Evolutionary conservation across 352 stramenopile species (phyloP).

Genomic region (Thalassiosira ordinaria): DNA sequence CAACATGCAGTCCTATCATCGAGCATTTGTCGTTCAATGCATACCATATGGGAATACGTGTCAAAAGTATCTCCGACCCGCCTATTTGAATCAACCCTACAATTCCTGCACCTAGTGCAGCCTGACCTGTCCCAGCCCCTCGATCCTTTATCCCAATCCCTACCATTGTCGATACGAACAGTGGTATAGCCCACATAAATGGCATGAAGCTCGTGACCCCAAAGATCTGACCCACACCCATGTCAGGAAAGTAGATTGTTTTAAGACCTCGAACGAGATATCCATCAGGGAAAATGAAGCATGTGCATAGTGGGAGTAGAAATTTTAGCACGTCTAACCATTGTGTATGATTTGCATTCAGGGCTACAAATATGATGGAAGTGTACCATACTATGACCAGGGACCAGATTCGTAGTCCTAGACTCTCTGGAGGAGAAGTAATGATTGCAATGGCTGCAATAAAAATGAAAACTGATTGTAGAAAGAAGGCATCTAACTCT

Average conservation of each 20-base stretch:
- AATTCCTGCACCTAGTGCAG: not conserved
- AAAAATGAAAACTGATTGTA: too few relatives aligned
- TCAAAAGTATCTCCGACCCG: not conserved
- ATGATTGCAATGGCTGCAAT: not conserved
- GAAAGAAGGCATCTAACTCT: too few relatives aligned
- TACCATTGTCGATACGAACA: not conserved
- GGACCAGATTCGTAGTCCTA: not conserved
- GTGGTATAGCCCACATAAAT: not conserved
- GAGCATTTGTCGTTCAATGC: not conserved
- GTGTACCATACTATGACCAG: not conserved
- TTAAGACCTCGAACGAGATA: not conserved
- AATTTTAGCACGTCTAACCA: not conserved
- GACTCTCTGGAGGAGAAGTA: not conserved
- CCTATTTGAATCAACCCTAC: not conserved
- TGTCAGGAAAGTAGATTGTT: not conserved
- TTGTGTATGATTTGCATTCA: not conserved
- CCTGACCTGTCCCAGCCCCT: not conserved
- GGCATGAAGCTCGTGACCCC: not conserved
- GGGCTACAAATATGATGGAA: not conserved
- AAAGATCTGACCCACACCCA: not conserved
- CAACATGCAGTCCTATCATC: not conserved
- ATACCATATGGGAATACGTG: not conserved
- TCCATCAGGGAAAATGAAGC: conserved; percentile 1
- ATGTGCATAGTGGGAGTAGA: not conserved
- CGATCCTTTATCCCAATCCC: not conserved